Evolutionary conservation across 352 stramenopile genomes (phyloP), one percentile per base, ranked within the genome.

Genomic region (Phytophthora palmivora): DNA sequence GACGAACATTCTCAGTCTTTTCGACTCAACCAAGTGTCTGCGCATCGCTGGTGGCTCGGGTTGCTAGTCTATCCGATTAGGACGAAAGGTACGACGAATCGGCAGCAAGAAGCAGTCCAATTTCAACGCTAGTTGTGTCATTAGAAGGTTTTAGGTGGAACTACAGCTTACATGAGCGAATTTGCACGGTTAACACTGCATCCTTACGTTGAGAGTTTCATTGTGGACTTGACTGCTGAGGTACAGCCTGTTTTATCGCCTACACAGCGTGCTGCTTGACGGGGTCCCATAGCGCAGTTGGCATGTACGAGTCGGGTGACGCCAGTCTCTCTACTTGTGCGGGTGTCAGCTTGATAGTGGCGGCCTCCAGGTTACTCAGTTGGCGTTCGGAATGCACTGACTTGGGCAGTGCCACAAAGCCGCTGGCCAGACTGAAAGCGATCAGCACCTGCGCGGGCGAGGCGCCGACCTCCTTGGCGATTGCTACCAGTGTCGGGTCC

Each of bases 1-100:
- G 73, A 88, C 76, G 32, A 89, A 89, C 68, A 67, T 89, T 52
- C 32, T 91, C 18, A 83, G 70, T 49, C 57, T 89, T 16, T 87
- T 73, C 30, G 65, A 78, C 15, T 78, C 69, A n/a, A 91, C 79
- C 16, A 74, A 64, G 46, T 87, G 78, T 41, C 56, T 87, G 38
- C 73, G 75, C 37, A 87, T 87, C 56, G 75, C 76, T 11, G 78
- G 58, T 38, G 63, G 63, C 6, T 34, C 30, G 11, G 30, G 30
- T 14, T 34, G 30, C 30, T 34, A 34, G 30, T 9, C n/a, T 34
- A 2, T 34, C 30, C 24, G 3, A 28, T 28, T 28, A 28, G 3
- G 24, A 28, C 24, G 24, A 28, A 28, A 34, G 30, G 2, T 34
- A 9, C 4, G 30, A 34, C 30, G 4, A 34, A 34, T 34, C 30